Evolutionary conservation across 1,284 basidiomycete genomes (phyloP).

Genomic region (Malassezia japonica): DNA sequence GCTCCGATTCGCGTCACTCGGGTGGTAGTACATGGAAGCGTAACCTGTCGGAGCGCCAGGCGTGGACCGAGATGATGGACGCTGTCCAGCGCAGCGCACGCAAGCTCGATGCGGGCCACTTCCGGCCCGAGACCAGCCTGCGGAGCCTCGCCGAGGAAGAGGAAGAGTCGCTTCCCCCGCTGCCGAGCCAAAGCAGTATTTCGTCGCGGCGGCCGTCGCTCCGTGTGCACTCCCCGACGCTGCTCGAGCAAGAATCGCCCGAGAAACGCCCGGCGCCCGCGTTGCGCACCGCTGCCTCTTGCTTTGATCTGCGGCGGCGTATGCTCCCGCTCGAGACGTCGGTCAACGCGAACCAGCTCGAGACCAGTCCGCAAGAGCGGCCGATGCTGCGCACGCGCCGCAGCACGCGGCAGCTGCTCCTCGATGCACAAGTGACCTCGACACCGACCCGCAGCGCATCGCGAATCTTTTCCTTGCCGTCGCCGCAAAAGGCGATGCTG

Average conservation of each 20-base stretch:
- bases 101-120: constrained; percentile 15
- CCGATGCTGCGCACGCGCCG: constrained; percentile 11
- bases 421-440: constrained; percentile 19
- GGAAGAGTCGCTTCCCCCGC: background rate
- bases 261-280: background rate
- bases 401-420: constrained; percentile 19
- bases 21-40: constrained; percentile 44
- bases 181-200: background rate
- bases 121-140: background rate
- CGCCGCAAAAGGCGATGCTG: constrained; percentile 1
- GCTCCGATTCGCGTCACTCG: constrained; percentile 42
- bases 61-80: constrained; percentile 42
- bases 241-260: background rate
- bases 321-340: constrained; percentile 1
- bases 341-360: background rate
- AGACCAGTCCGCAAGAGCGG: background rate
- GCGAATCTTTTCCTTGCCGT: background rate
- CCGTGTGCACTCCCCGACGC: background rate
- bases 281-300: constrained; percentile 3
- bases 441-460: constrained; percentile 11
- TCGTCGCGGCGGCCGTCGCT: background rate
- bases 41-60: constrained; percentile 42
- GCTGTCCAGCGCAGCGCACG: constrained; percentile 42
- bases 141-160: constrained; percentile 2
- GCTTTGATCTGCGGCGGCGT: constrained; percentile 3